Conservation (phyloP, 805 yeast genomes). For the Pichia membranifaciens region DNA sequence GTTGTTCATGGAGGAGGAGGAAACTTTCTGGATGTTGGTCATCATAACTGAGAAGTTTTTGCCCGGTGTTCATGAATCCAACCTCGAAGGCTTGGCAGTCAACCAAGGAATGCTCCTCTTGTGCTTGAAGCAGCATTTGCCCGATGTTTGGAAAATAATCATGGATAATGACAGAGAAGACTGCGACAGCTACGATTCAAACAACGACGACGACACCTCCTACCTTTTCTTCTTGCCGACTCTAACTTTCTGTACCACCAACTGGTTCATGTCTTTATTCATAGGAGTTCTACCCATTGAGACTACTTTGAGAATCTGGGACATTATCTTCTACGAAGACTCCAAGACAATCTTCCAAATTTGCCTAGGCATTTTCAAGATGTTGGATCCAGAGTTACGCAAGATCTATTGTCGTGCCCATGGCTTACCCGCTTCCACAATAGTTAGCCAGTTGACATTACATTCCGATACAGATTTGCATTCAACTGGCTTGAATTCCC, state of each 20-base stretch:
- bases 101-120: slow-evolving; percentile 93
- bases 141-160: slow-evolving; percentile 64
- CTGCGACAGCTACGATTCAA: slow-evolving; percentile 32
- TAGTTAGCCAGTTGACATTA: slow-evolving; percentile 1
- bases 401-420: slow-evolving; percentile 15
- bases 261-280: slow-evolving; percentile 98
- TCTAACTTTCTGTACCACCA: slow-evolving; percentile 84
- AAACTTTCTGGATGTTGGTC: slow-evolving; percentile 94
- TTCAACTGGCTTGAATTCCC: slow-evolving; percentile 1
- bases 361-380: slow-evolving; percentile 71
- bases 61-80: slow-evolving; percentile 88
- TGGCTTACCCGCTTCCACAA: slow-evolving; percentile 5
- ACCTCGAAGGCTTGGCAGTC: slow-evolving; percentile 87
- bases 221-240: slow-evolving; percentile 80
- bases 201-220: slow-evolving; percentile 19
- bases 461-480: slow-evolving; percentile 14
- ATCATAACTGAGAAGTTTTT: slow-evolving; percentile 78
- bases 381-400: slow-evolving; percentile 60
- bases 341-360: slow-evolving; percentile 80
- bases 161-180: slow-evolving; percentile 25
- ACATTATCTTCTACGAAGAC: slow-evolving; percentile 87
- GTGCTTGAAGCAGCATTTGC: slow-evolving; percentile 77
- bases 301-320: slow-evolving; percentile 87
- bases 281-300: slow-evolving; percentile 89
- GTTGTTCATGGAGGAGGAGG: slow-evolving; percentile 88